phyloP scores from a whole-genome alignment of 148 eudicot genomes.

The Amaranthus hypochondriacus region DNA sequence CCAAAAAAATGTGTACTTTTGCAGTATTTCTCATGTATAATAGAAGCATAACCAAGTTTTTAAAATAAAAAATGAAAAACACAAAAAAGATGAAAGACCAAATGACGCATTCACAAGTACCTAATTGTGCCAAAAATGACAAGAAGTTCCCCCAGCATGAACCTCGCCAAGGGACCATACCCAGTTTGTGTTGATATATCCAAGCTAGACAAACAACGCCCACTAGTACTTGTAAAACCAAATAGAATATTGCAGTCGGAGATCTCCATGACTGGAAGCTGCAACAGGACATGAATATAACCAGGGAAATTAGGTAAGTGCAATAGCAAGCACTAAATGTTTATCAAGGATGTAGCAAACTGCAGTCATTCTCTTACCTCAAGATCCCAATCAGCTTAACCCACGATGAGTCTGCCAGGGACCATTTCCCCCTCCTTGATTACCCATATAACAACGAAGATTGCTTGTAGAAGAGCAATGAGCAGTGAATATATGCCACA shows the following conservation, averaged over 20 bases:
- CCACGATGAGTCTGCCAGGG: conserved; percentile 57
- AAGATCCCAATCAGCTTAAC: conserved; percentile 70
- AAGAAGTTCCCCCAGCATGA: conserved; percentile 52
- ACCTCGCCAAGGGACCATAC: conserved; percentile 36
- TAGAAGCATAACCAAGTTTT: not conserved
- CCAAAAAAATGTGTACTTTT: too few relatives aligned
- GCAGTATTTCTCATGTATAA: too few relatives aligned
- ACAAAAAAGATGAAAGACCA: not conserved
- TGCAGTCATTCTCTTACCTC: conserved; percentile 45
- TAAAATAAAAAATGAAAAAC: not conserved
- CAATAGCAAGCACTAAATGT: not conserved
- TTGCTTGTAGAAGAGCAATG: conserved; percentile 50
- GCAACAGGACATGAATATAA: conserved; percentile 30
- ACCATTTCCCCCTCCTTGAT: conserved; percentile 47
- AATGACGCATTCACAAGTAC: conserved; percentile 28
- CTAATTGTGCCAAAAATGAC: conserved; percentile 45
- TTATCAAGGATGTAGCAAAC: conserved; percentile 16
- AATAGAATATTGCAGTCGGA: conserved; percentile 48
- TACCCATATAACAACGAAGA: conserved; percentile 48
- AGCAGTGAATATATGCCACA: conserved; percentile 60
- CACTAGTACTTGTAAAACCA: conserved; percentile 52
- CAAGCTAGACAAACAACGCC: conserved; percentile 49
- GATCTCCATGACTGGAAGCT: conserved; percentile 62
- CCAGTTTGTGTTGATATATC: conserved; percentile 42
- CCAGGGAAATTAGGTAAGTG: conserved; percentile 7